Base-by-base conservation (phyloP, 2,329 filamentous ascomycete species). In the Xylaria sp. region DNA sequence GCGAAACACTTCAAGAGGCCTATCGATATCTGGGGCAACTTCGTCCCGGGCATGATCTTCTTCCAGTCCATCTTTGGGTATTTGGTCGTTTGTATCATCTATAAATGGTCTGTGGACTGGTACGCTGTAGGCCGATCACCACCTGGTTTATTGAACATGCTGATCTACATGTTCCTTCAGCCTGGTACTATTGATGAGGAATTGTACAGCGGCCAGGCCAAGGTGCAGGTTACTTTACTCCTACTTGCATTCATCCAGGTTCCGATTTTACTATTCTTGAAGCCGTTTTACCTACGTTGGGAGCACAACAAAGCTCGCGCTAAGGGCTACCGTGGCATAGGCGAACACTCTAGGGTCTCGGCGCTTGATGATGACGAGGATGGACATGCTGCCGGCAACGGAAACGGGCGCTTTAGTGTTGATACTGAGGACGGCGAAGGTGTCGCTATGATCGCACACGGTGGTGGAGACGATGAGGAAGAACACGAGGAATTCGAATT, bases 61-160 rank as follows among this genome's bases (percentile, higher is more conserved):
- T 98, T 99, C 89, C 97, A 99, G 84, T 90, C 94, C 73, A 99
- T 99, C 79, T 99, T 99, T 74, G 96, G 96, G 61, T 99, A 99
- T 79, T 89, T 99, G 20, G 93, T 97, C 57, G 85, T 98, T 78
- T 94, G 93, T 77, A 98, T 99, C 78, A 84, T 99, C 75, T 98
- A 97, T 87, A 99, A 99, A 84, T 99, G 97, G 96, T 91, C 88
- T 10, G 87, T 97, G 46, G 91, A 99, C 81, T 99, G 96, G 96
- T 76, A 80, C 34, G 89, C 86, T 12, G 87, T 86, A 51, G 89
- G 86, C 50, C 80, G 87, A 74, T 87, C 89, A 71, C 93, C 97
- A 1, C 96, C 97, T 2, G 94, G 94, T 77, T 86, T 99, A 69
- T 84, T 99, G 71, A 99, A 99, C 87, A 98, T 98, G 95, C 86